Percentiles rank a stretch among this genome's conserved stretches.
phyloP scores from a whole-genome alignment of 2,329 filamentous ascomycete species.

The Neopestalotiopsis sp. region DNA sequence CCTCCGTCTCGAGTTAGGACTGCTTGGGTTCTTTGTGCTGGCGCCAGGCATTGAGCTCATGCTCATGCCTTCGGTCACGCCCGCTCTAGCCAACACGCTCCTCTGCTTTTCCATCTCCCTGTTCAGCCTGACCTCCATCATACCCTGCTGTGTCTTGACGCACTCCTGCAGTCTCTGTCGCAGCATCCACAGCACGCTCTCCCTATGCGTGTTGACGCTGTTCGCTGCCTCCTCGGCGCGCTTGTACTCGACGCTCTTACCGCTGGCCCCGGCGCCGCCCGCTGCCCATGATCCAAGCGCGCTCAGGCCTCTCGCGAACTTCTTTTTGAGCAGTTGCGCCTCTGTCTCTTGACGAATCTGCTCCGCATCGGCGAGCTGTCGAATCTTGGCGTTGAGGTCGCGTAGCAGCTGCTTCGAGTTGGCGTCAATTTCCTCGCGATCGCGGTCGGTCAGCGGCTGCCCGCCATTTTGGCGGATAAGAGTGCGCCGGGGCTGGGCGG shows the following conservation, averaged over 20 bases:
- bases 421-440: slow-evolving; percentile 86
- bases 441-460: slow-evolving; percentile 73
- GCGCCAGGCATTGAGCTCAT: slow-evolving; percentile 27
- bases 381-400: slow-evolving; percentile 83
- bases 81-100: slow-evolving; percentile 78
- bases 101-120: slow-evolving; percentile 89
- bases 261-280: slow-evolving; percentile 59
- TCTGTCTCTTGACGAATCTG: slow-evolving; percentile 80
- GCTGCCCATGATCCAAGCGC: slow-evolving; percentile 69
- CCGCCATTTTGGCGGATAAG: slow-evolving; percentile 53
- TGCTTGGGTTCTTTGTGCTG: slow-evolving; percentile 27
- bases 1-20: slow-evolving; percentile 25
- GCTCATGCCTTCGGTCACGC: slow-evolving; percentile 35
- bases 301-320: slow-evolving; percentile 69
- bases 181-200: slow-evolving; percentile 84
- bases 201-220: slow-evolving; percentile 73
- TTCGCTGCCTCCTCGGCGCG: slow-evolving; percentile 73
- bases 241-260: slow-evolving; percentile 68
- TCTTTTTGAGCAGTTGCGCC: slow-evolving; percentile 72
- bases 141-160: slow-evolving; percentile 79
- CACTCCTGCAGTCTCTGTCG: slow-evolving; percentile 77
- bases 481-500: slow-evolving; percentile 67
- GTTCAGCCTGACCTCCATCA: slow-evolving; percentile 90
- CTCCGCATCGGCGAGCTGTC: slow-evolving; percentile 81
- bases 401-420: slow-evolving; percentile 86